A percentile compares a stretch with the other conserved stretches of the same genome.
Conservation (phyloP, 2,329 filamentous ascomycete species). For the Xylariaceae sp. region DNA sequence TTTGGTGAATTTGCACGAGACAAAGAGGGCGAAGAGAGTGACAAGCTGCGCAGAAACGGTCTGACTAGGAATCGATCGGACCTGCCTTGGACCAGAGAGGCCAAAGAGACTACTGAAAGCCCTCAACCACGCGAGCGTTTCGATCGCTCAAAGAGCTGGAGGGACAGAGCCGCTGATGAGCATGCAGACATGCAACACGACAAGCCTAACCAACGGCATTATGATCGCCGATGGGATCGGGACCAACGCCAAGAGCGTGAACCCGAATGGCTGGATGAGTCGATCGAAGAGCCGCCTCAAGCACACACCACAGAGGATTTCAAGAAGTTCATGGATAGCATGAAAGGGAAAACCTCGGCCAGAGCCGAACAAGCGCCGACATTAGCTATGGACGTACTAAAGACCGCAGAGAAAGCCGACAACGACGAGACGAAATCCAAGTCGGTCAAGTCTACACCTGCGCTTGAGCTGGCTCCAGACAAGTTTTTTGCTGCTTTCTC, state of each 20-base stretch:
- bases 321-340: conserved; percentile 87
- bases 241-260: conserved; percentile 68
- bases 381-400: conserved; percentile 31
- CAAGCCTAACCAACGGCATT: conserved; percentile 55
- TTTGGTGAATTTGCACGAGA: conserved; percentile 48
- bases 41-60: conserved; percentile 60
- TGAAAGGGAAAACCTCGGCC: conserved; percentile 60
- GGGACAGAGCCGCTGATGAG: conserved; percentile 46
- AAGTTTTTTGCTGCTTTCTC: conserved; percentile 68
- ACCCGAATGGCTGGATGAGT: conserved; percentile 85
- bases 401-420: conserved; percentile 37
- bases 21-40: conserved; percentile 48
- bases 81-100: conserved; percentile 71
- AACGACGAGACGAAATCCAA: conserved; percentile 52
- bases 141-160: conserved; percentile 58
- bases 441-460: conserved; percentile 57
- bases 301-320: conserved; percentile 86
- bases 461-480: conserved; percentile 65
- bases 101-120: conserved; percentile 51
- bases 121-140: conserved; percentile 47
- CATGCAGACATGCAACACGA: conserved; percentile 35
- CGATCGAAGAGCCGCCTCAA: conserved; percentile 63
- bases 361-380: conserved; percentile 35
- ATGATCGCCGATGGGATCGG: conserved; percentile 49
- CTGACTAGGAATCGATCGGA: conserved; percentile 63